These are phyloP conservation scores for Graphilbum fragrans DNA, from an alignment of 2,329 filamentous ascomycete genomes.

Conservation along the genomic window DNA sequence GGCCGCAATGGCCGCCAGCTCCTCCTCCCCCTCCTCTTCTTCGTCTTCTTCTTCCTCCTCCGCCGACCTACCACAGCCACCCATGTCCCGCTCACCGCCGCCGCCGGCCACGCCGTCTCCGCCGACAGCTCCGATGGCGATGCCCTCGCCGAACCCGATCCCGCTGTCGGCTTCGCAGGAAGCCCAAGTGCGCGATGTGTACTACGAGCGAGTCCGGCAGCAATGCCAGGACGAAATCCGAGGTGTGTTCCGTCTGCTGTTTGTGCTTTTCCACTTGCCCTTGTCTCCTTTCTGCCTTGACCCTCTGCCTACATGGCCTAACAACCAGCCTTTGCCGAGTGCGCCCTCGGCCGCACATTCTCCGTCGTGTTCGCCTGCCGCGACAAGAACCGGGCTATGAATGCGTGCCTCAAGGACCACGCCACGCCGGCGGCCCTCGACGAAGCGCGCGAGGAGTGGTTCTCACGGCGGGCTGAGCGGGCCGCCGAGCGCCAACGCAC, in stretches of 20 bases:
- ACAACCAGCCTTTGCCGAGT: constrained; percentile 81
- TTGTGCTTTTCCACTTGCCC: neutral
- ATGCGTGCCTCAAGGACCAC: constrained; percentile 80
- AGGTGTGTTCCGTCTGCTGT: constrained; percentile 32
- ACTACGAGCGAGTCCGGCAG: constrained; percentile 64
- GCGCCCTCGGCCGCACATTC: constrained; percentile 75
- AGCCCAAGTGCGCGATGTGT: constrained; percentile 68
- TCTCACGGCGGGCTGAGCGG: constrained; percentile 61
- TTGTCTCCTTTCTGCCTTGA: neutral
- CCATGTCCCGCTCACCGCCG: too few species aligned
- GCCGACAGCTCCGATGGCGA: constrained; percentile 11
- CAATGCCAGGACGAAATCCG: constrained; percentile 70
- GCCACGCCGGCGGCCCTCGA: constrained; percentile 80
- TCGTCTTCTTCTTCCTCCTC: constrained; percentile 13
- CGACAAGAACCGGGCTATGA: constrained; percentile 72
- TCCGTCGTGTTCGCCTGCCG: constrained; percentile 82
- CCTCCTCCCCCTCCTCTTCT: too few species aligned
- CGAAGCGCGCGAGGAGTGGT: constrained; percentile 87
- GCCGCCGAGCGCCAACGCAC: constrained; percentile 54
- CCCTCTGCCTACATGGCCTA: too few species aligned
- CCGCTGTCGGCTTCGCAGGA: constrained; percentile 76
- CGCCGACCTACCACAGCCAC: too few species aligned
- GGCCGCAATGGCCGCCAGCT: constrained; percentile 28
- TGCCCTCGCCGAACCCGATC: constrained; percentile 64
- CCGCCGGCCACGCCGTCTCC: neutral